phyloP scores from a whole-genome alignment of 2,329 filamentous ascomycete genomes.

The Gyromitra esculenta region DNA sequence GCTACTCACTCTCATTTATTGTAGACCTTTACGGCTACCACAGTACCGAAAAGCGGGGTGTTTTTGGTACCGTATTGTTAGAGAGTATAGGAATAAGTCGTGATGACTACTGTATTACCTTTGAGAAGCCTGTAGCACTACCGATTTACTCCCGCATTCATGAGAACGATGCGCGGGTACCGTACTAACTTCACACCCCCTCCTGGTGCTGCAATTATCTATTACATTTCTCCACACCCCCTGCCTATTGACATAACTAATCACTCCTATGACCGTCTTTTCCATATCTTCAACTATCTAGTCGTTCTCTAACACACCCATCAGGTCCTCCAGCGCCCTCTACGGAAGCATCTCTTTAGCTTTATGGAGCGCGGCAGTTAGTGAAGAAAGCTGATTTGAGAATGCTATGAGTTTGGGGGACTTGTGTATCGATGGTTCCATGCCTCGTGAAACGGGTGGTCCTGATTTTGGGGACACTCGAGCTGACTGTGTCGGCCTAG shows the following conservation, averaged over 20 bases:
- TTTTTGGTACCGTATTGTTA: too few relatives aligned
- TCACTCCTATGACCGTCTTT: conserved; percentile 23
- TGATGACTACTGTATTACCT: too few relatives aligned
- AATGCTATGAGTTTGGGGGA: conserved; percentile 6
- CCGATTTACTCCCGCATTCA: too few relatives aligned
- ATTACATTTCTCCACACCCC: conserved; percentile 17
- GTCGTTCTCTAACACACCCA: conserved; percentile 31
- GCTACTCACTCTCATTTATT: neutral
- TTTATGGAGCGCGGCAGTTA: conserved; percentile 12
- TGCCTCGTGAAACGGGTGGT: too few relatives aligned
- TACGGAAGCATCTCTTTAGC: conserved; percentile 29
- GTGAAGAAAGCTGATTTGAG: conserved; percentile 1
- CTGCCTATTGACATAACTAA: conserved; percentile 23
- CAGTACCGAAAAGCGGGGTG: neutral
- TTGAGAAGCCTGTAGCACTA: too few relatives aligned
- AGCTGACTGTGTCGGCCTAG: neutral
- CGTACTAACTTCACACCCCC: too few relatives aligned
- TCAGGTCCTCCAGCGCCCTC: conserved; percentile 18
- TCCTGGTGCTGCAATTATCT: neutral
- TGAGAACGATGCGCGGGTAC: too few relatives aligned
- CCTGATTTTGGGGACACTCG: neutral
- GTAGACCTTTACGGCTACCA: neutral
- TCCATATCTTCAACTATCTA: conserved; percentile 35
- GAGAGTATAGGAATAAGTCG: too few relatives aligned
- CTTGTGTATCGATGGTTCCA: conserved; percentile 4